These are phyloP conservation scores for Hortaea werneckii DNA, from an alignment of 2,329 filamentous ascomycete species.

Conservation along the genomic window DNA sequence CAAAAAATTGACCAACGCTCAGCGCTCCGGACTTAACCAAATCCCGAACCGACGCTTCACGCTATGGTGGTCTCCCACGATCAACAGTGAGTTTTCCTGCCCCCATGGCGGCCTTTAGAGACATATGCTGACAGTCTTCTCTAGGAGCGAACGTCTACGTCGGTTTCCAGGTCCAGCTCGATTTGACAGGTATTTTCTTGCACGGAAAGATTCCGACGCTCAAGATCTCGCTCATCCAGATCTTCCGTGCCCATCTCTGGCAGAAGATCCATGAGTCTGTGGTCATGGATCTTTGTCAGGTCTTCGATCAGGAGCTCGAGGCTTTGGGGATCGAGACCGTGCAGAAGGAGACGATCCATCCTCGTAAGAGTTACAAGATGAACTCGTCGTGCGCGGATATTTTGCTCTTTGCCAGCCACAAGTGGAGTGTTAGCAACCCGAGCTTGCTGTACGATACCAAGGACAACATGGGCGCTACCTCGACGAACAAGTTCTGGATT, in stretches of 20 bases:
- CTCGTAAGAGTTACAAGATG: slow-evolving; percentile 99
- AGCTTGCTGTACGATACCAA: slow-evolving; percentile 94
- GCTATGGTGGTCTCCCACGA: slow-evolving; percentile 73
- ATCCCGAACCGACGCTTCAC: slow-evolving; percentile 98
- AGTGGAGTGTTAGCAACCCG: slow-evolving; percentile 94
- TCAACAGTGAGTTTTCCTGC: slow-evolving; percentile 13
- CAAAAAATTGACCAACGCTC: slow-evolving; percentile 76
- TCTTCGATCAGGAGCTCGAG: slow-evolving; percentile 95
- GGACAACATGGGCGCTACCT: slow-evolving; percentile 84
- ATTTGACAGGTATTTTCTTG: slow-evolving; percentile 96
- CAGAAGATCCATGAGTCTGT: slow-evolving; percentile 99
- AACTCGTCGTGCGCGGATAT: slow-evolving; percentile 99
- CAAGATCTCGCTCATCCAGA: slow-evolving; percentile 97
- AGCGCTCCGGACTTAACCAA: slow-evolving; percentile 92
- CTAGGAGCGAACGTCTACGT: slow-evolving; percentile 82
- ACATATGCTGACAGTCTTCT: not conserved
- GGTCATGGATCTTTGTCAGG: slow-evolving; percentile 97
- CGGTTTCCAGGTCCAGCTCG: slow-evolving; percentile 97
- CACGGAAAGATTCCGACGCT: slow-evolving; percentile 97
- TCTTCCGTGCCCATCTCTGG: slow-evolving; percentile 99
- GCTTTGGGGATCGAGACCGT: slow-evolving; percentile 93
- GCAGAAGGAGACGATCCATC: slow-evolving; percentile 98
- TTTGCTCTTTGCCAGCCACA: slow-evolving; percentile 90
- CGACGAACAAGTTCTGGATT: slow-evolving; percentile 98
- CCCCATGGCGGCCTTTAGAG: not conserved